Conservation (phyloP, 495 filamentous ascomycete genomes). For the Aspergillus nanangensis region DNA sequence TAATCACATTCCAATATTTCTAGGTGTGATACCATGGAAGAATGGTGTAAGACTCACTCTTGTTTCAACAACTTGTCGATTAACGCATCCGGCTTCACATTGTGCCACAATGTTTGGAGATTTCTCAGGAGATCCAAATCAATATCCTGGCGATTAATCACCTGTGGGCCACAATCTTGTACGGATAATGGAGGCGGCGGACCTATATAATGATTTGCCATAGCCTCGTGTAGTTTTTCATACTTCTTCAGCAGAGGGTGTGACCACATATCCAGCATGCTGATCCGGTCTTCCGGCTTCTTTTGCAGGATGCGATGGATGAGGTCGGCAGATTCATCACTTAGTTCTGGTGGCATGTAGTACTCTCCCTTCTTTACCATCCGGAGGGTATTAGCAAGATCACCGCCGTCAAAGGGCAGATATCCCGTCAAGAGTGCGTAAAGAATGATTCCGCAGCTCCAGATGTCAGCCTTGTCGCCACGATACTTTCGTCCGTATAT, state of each 20-base stretch:
- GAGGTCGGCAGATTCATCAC: conserved; percentile 69
- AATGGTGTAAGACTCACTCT: conserved; percentile 56
- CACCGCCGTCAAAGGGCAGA: conserved; percentile 75
- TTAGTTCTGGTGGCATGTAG: conserved; percentile 63
- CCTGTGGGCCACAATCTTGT: conserved; percentile 49
- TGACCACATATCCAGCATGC: conserved; percentile 71
- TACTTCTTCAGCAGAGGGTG: conserved; percentile 82
- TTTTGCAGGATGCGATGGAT: conserved; percentile 69
- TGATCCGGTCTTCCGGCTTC: conserved; percentile 71
- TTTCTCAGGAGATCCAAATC: conserved; percentile 78
- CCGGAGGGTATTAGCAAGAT: conserved; percentile 51
- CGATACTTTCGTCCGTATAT: conserved; percentile 68
- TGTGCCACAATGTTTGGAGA: conserved; percentile 84
- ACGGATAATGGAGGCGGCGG: conserved; percentile 46
- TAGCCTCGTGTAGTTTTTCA: conserved; percentile 54
- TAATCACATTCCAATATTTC: not conserved
- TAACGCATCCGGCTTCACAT: conserved; percentile 66
- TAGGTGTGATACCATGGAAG: too few species aligned
- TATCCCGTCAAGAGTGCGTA: conserved; percentile 75
- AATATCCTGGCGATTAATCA: conserved; percentile 54
- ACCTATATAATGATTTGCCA: conserved; percentile 48
- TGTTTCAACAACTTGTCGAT: conserved; percentile 57
- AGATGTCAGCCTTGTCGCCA: conserved; percentile 82
- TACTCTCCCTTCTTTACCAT: conserved; percentile 70
- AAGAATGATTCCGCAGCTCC: conserved; percentile 91